Percentiles rank a stretch among this genome's conserved stretches.
Conservation (phyloP, 345 rosid genomes). For the Eucalyptus virginea region DNA sequence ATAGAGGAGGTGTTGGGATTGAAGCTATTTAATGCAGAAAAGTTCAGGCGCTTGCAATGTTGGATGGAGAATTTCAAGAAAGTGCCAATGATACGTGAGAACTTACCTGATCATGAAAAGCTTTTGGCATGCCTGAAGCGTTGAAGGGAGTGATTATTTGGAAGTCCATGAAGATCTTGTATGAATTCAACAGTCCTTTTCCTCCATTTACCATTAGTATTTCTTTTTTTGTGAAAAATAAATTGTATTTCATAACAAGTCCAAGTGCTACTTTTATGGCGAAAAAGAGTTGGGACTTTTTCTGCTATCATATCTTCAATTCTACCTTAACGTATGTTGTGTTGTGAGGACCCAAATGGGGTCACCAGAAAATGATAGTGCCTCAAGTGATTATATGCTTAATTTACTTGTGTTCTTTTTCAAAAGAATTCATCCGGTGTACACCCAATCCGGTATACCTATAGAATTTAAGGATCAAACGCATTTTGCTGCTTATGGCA, state of each 20-base stretch:
- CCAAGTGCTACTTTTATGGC: not conserved
- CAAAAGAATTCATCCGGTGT: not conserved
- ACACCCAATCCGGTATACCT: not conserved
- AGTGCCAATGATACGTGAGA: conserved; percentile 1
- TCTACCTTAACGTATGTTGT: not conserved
- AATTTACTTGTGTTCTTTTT: not conserved
- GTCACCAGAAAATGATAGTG: not conserved
- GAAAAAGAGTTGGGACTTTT: not conserved
- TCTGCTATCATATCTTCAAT: not conserved
- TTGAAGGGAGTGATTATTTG: not conserved
- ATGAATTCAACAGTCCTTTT: not conserved
- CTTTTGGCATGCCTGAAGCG: not conserved
- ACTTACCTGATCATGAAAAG: conserved; percentile 1
- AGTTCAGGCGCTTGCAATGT: not conserved
- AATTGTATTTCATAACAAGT: not conserved
- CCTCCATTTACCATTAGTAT: not conserved
- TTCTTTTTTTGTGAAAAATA: not conserved
- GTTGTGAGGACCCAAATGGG: not conserved
- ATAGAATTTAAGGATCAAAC: not conserved
- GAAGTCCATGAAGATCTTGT: not conserved
- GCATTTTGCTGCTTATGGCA: not conserved
- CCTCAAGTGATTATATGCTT: not conserved
- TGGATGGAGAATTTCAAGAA: not conserved
- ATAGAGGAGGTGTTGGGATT: not conserved
- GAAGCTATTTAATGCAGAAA: not conserved